Percentiles rank a stretch among this genome's conserved stretches.
Conservation (phyloP, 257 asterid genomes). For the Cynanchum wilfordii region DNA sequence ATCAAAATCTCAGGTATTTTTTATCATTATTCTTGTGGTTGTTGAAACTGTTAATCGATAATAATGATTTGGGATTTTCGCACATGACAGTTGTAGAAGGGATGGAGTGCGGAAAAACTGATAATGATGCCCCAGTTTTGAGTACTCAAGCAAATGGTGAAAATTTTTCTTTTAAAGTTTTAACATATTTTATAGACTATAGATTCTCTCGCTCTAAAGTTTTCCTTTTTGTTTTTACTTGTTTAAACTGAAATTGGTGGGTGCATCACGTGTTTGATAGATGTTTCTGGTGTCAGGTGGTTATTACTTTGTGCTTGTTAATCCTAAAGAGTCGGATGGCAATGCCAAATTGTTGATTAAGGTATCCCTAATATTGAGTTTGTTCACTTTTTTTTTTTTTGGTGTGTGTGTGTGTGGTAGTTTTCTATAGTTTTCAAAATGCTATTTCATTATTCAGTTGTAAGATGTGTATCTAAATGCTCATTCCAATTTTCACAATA, state of each 20-base stretch:
- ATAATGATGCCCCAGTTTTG: slow-evolving; percentile 14
- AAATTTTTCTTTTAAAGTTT: neutral
- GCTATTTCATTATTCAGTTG: neutral
- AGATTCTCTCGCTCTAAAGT: neutral
- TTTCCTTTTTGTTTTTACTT: neutral
- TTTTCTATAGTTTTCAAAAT: neutral
- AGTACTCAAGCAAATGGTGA: slow-evolving; percentile 39
- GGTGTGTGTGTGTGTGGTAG: neutral
- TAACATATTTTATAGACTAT: neutral
- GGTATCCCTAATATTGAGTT: slow-evolving; percentile 31
- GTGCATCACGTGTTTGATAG: neutral
- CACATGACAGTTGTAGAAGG: slow-evolving; percentile 42
- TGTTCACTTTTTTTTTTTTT: neutral
- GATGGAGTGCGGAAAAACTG: slow-evolving; percentile 14
- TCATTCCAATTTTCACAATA: neutral
- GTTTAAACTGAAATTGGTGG: neutral
- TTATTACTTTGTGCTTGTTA: slow-evolving; percentile 55
- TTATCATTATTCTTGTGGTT: neutral
- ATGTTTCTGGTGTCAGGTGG: slow-evolving; percentile 36
- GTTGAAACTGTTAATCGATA: neutral
- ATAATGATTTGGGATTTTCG: neutral
- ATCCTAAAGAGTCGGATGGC: slow-evolving; percentile 59
- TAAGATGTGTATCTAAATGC: neutral
- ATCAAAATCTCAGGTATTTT: slow-evolving; percentile 46
- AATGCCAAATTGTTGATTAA: slow-evolving; percentile 52